Conservation (phyloP, 2,329 filamentous ascomycete species). For the Penicillium verrucosum region DNA sequence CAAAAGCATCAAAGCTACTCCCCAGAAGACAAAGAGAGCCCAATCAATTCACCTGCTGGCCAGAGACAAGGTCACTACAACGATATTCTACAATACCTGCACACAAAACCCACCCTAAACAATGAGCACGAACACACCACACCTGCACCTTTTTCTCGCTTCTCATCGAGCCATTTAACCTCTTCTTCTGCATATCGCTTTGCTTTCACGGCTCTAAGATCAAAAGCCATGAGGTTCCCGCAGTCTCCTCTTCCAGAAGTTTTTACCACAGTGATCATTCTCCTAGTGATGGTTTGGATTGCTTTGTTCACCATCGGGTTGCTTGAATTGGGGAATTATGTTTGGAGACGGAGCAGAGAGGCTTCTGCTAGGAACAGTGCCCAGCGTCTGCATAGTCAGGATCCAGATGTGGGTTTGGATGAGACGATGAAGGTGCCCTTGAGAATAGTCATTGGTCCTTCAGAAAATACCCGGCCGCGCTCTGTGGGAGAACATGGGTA, state of each 20-base stretch:
- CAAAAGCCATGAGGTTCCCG: background rate
- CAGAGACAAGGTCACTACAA: constrained; percentile 2
- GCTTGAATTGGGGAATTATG: constrained; percentile 19
- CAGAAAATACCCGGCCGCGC: background rate
- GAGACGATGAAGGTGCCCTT: constrained; percentile 7
- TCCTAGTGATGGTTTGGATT: constrained; percentile 24
- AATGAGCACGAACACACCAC: background rate
- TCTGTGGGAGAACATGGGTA: background rate
- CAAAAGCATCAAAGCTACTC: background rate
- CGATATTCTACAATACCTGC: constrained; percentile 1
- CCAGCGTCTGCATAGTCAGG: background rate
- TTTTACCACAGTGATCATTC: constrained; percentile 16
- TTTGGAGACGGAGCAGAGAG: constrained; percentile 11
- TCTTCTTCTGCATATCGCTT: constrained; percentile 15
- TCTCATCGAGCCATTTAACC: constrained; percentile 1
- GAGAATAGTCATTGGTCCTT: background rate
- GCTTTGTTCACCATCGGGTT: constrained; percentile 21
- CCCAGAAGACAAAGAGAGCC: background rate
- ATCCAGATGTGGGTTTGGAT: background rate
- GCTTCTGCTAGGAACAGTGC: background rate
- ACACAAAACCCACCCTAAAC: background rate
- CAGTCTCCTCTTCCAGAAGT: constrained; percentile 8
- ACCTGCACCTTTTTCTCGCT: background rate
- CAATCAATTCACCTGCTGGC: background rate
- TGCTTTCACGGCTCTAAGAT: constrained; percentile 12